Conservation (phyloP, 176 grass and related monocot species). For the Coix lacrymajobi region DNA sequence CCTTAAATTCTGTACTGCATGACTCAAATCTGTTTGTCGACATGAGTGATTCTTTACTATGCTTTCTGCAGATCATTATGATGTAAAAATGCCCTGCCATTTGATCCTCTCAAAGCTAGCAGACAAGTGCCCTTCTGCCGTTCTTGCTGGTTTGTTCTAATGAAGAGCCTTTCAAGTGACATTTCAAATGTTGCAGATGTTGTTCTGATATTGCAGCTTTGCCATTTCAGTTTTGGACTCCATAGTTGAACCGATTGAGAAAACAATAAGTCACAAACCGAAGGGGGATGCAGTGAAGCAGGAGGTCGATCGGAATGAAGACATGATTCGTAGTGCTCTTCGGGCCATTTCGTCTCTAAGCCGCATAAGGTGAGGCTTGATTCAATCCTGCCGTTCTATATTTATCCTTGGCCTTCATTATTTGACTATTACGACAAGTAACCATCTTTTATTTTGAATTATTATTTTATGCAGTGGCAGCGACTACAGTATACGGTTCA, state of each 20-base stretch:
- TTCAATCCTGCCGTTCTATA: background rate
- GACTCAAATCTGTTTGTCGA: background rate
- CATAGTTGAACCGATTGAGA: slow-evolving; percentile 88
- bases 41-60: background rate
- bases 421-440: background rate
- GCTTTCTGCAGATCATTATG: slow-evolving; percentile 82
- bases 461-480: slow-evolving; percentile 56
- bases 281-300: slow-evolving; percentile 98
- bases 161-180: background rate
- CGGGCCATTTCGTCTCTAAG: slow-evolving; percentile 79
- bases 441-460: background rate
- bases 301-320: slow-evolving; percentile 93
- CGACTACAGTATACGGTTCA: slow-evolving; percentile 87
- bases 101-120: slow-evolving; percentile 98
- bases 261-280: slow-evolving; percentile 83
- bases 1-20: background rate
- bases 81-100: slow-evolving; percentile 99
- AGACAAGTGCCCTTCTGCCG: slow-evolving; percentile 96
- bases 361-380: slow-evolving; percentile 56
- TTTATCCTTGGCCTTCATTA: background rate
- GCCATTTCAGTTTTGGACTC: slow-evolving; percentile 77
- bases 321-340: slow-evolving; percentile 98
- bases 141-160: slow-evolving; percentile 69
- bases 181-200: background rate
- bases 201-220: slow-evolving; percentile 17